These are phyloP conservation scores for Xylaria sp. DNA, from an alignment of 2,329 filamentous ascomycete genomes.

Conservation along the genomic window DNA sequence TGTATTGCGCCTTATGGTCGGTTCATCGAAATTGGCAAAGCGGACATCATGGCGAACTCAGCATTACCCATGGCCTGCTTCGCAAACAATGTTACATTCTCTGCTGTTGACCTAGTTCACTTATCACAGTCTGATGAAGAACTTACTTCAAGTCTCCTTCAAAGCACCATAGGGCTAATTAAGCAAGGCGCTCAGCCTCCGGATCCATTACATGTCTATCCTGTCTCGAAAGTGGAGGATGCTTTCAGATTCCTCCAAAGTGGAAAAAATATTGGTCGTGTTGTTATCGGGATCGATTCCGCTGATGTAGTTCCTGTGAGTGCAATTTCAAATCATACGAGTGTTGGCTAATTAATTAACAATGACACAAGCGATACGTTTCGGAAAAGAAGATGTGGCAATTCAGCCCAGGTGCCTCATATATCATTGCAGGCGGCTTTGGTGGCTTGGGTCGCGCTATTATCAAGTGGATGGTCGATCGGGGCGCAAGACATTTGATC, in stretches of 20 bases:
- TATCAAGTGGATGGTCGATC: constrained; percentile 43
- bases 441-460: constrained; percentile 47
- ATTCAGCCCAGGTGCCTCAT: constrained; percentile 44
- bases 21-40: constrained; percentile 52
- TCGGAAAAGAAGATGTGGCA: constrained; percentile 39
- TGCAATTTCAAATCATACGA: background rate
- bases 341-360: background rate
- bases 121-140: constrained; percentile 34
- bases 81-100: constrained; percentile 44
- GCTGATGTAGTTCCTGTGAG: constrained; percentile 45
- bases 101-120: constrained; percentile 42
- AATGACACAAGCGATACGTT: constrained; percentile 37
- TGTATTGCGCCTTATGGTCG: constrained; percentile 52
- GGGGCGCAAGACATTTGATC: constrained; percentile 43
- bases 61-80: constrained; percentile 54
- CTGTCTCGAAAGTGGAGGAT: constrained; percentile 39
- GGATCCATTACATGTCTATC: constrained; percentile 40
- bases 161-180: constrained; percentile 35
- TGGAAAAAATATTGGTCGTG: constrained; percentile 42
- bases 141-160: constrained; percentile 34
- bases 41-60: constrained; percentile 51
- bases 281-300: constrained; percentile 40
- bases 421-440: constrained; percentile 46
- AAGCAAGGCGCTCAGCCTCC: constrained; percentile 36
- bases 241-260: constrained; percentile 43